phyloP scores from a whole-genome alignment of 163 green algal species.

The Scenedesmus sp. region DNA sequence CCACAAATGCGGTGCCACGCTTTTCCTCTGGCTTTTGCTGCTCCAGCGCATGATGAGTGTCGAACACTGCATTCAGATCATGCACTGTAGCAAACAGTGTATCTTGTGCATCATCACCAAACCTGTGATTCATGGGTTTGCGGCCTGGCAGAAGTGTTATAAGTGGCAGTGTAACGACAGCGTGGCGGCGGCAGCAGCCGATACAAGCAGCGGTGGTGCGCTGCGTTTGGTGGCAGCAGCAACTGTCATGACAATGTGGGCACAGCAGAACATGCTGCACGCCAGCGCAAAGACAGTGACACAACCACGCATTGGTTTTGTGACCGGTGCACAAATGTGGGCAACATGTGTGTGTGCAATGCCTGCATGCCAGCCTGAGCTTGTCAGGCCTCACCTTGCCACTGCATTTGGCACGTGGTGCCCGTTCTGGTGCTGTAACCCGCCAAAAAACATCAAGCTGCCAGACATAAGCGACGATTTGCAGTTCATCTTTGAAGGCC shows the following conservation, averaged over 20 bases:
- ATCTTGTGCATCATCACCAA: constrained; percentile 22
- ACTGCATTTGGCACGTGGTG: constrained; percentile 43
- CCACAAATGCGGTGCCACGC: constrained; percentile 31
- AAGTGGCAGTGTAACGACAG: background rate
- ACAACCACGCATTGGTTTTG: background rate
- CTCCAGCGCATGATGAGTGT: constrained; percentile 34
- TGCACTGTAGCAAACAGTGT: constrained; percentile 49
- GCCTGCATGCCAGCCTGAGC: background rate
- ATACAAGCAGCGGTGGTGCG: background rate
- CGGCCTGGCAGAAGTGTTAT: no score
- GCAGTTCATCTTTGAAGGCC: constrained; percentile 11
- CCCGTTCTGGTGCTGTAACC: constrained; percentile 6
- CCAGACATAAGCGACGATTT: constrained; percentile 18
- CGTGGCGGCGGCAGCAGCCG: background rate
- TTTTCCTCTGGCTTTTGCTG: constrained; percentile 24
- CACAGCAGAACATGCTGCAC: background rate
- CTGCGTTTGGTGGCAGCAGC: background rate
- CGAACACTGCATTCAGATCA: constrained; percentile 35
- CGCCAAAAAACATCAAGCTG: constrained; percentile 35
- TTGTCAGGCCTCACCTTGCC: constrained; percentile 35
- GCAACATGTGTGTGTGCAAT: background rate
- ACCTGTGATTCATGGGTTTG: background rate
- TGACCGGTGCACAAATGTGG: background rate
- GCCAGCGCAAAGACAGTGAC: background rate
- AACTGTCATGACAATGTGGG: background rate